Conservation (phyloP, 2,329 filamentous ascomycete species). For the Dichotomopilus funicola region DNA sequence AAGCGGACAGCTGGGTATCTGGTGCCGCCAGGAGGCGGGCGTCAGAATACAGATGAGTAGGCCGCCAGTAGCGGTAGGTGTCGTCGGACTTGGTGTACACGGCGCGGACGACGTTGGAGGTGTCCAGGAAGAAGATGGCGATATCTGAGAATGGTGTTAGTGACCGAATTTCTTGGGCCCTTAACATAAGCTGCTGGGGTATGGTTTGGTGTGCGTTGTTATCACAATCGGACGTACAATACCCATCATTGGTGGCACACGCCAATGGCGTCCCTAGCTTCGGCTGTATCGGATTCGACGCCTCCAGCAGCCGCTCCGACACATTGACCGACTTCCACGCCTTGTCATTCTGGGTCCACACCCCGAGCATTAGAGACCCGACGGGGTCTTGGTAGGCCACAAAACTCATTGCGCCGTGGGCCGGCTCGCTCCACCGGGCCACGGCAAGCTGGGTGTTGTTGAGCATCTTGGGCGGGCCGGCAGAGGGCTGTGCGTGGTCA, state of each 20-base stretch:
- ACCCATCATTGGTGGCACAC: background rate
- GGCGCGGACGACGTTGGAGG: background rate
- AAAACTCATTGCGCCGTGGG: background rate
- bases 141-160: background rate
- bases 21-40: background rate
- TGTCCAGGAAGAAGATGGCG: background rate
- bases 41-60: background rate
- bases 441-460: background rate
- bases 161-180: background rate
- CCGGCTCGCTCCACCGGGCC: background rate
- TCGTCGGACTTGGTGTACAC: background rate
- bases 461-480: background rate
- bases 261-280: background rate
- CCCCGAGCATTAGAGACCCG: background rate
- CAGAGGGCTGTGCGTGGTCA: background rate
- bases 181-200: background rate
- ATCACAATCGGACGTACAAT: background rate
- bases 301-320: background rate
- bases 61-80: background rate
- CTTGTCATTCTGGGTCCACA: background rate
- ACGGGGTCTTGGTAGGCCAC: background rate
- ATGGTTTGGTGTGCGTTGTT: background rate
- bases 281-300: background rate
- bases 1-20: background rate
- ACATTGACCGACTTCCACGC: background rate